phyloP scores from a whole-genome alignment of 768 basidiomycete species.

The Candolleomyces eurysporus region DNA sequence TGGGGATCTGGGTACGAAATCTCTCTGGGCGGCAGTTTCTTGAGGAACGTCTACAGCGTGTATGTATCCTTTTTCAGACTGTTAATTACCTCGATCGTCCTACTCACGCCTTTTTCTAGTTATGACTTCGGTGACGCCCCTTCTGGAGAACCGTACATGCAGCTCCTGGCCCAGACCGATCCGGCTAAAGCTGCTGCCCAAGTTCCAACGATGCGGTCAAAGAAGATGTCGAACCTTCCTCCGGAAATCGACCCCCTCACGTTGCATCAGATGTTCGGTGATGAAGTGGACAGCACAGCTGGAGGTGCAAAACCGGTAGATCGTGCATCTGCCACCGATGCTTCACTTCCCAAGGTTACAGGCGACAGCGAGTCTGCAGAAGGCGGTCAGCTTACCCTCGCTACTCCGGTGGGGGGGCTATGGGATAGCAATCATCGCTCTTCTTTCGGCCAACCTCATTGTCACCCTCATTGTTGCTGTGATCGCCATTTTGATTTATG shows the following conservation, averaged over 20 bases:
- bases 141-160: conserved; percentile 2
- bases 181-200: conserved; percentile 1
- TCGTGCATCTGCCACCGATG: not conserved
- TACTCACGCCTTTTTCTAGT: not conserved
- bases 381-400: not conserved
- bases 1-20: conserved; percentile 17
- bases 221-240: not conserved
- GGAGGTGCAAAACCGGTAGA: not conserved
- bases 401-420: not conserved
- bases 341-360: not conserved
- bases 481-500: not conserved
- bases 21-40: conserved; percentile 5
- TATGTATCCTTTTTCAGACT: not conserved
- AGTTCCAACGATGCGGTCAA: not conserved
- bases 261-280: not conserved
- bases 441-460: conserved; percentile 3
- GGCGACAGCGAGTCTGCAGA: not conserved
- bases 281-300: not conserved
- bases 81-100: not conserved
- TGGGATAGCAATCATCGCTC: conserved; percentile 3
- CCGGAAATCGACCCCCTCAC: not conserved
- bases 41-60: conserved; percentile 10
- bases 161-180: conserved; percentile 5
- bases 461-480: conserved; percentile 2
- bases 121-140: conserved; percentile 2